Conservation (phyloP, 306 rosid species). For the Lablab purpureus region DNA sequence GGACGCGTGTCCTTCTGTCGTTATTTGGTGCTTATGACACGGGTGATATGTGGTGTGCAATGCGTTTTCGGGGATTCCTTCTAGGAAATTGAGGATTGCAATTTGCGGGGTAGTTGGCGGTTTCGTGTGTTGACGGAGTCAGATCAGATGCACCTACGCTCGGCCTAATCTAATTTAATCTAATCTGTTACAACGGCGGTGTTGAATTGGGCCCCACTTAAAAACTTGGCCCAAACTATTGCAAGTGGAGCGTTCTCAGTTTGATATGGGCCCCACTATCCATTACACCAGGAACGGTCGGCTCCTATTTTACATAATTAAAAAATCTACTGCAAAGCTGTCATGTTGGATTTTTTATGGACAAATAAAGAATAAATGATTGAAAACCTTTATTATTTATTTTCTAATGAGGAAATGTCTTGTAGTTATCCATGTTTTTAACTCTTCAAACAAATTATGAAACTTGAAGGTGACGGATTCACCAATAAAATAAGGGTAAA, state of each 20-base stretch:
- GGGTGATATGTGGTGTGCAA: slow-evolving; percentile 9
- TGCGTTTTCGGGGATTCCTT: background rate
- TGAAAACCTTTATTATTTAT: no score
- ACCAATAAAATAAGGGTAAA: no score
- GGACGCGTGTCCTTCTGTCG: slow-evolving; percentile 40
- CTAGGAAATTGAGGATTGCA: slow-evolving; percentile 24
- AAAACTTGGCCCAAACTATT: background rate
- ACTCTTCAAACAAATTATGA: no score
- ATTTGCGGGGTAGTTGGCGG: background rate
- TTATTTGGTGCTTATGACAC: background rate
- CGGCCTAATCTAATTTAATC: no score
- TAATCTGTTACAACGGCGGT: slow-evolving; percentile 19
- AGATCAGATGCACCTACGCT: background rate
- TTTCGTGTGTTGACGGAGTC: slow-evolving; percentile 30
- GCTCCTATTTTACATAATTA: background rate
- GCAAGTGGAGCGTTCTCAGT: slow-evolving; percentile 16
- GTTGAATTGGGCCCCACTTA: background rate
- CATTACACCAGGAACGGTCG: background rate
- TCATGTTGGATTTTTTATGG: background rate
- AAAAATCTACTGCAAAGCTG: background rate
- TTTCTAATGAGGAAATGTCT: no score
- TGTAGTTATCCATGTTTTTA: no score
- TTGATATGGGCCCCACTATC: background rate
- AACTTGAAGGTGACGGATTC: no score
- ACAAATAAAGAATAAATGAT: no score